A percentile compares a stretch with the other conserved stretches of the same genome.
These are phyloP conservation scores for Lodderomyces orthopsilosis DNA, from an alignment of 1,139 yeast genomes.

Conservation along the genomic window DNA sequence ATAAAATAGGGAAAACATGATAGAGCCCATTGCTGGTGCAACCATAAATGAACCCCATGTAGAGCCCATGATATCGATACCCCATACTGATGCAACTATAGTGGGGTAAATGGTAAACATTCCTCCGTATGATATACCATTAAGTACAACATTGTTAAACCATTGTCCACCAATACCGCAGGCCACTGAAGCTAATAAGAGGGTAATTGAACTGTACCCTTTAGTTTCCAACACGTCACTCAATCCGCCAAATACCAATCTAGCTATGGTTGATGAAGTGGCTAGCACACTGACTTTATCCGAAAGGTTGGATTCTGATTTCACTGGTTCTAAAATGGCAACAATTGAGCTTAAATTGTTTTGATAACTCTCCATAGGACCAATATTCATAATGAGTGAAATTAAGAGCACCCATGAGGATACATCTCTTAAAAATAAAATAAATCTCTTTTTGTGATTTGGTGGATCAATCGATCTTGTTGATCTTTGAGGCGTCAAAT, in stretches of 20 bases:
- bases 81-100: slow-evolving; percentile 81
- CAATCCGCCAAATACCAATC: slow-evolving; percentile 64
- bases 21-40: slow-evolving; percentile 87
- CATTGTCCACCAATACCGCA: slow-evolving; percentile 47
- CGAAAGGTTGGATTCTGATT: slow-evolving; percentile 48
- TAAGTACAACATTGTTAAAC: slow-evolving; percentile 37
- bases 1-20: slow-evolving; percentile 66
- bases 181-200: slow-evolving; percentile 39
- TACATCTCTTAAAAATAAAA: slow-evolving; percentile 55
- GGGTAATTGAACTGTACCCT: slow-evolving; percentile 39
- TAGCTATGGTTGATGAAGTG: slow-evolving; percentile 35
- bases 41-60: slow-evolving; percentile 91
- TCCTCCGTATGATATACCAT: slow-evolving; percentile 81
- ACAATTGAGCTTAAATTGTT: slow-evolving; percentile 76
- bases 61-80: slow-evolving; percentile 84
- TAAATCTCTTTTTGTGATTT: slow-evolving; percentile 49
- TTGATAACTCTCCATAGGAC: slow-evolving; percentile 85
- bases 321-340: slow-evolving; percentile 18
- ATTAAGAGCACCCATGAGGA: slow-evolving; percentile 63
- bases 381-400: slow-evolving; percentile 67
- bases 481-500: slow-evolving; percentile 17
- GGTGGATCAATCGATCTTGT: slow-evolving; percentile 38
- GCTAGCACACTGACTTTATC: slow-evolving; percentile 43
- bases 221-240: slow-evolving; percentile 46
- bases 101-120: slow-evolving; percentile 85